Percentiles rank a stretch among this genome's conserved stretches.
Evolutionary conservation across 2,329 filamentous ascomycete genomes (phyloP).

Genomic region (Emericellopsis cladophorae): DNA sequence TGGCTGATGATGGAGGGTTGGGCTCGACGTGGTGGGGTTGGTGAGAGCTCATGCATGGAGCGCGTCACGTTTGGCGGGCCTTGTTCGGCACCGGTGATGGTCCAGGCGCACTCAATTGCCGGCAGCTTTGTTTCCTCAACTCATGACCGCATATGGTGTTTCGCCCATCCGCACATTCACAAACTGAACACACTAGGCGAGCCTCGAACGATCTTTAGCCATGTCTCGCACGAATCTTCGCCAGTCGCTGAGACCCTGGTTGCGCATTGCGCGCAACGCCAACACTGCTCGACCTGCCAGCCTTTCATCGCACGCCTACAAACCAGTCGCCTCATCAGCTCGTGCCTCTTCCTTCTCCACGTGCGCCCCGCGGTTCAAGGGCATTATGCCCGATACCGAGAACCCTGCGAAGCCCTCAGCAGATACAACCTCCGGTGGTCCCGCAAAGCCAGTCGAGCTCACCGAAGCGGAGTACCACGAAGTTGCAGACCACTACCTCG

Average conservation of each 20-base stretch:
- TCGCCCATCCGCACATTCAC: too few species aligned
- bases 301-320: background rate
- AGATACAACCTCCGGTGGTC: background rate
- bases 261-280: too few species aligned
- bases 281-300: too few species aligned
- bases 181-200: too few species aligned
- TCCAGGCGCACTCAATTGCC: background rate
- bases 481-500: constrained; percentile 63
- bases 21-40: background rate
- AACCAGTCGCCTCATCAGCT: background rate
- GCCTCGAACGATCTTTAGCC: too few species aligned
- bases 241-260: too few species aligned
- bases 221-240: too few species aligned
- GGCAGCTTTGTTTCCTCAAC: too few species aligned
- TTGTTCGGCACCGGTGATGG: background rate
- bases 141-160: too few species aligned
- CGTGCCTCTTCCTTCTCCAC: constrained; percentile 12
- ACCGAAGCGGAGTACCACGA: constrained; percentile 63
- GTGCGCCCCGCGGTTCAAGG: constrained; percentile 18
- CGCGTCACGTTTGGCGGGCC: background rate
- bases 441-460: constrained; percentile 45
- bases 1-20: background rate
- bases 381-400: constrained; percentile 46
- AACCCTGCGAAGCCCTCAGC: constrained; percentile 27
- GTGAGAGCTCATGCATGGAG: background rate